Evolutionary conservation across 352 stramenopile species (phyloP), one percentile per base, ranked within the genome.

Genomic region (Phytophthora capsici): DNA sequence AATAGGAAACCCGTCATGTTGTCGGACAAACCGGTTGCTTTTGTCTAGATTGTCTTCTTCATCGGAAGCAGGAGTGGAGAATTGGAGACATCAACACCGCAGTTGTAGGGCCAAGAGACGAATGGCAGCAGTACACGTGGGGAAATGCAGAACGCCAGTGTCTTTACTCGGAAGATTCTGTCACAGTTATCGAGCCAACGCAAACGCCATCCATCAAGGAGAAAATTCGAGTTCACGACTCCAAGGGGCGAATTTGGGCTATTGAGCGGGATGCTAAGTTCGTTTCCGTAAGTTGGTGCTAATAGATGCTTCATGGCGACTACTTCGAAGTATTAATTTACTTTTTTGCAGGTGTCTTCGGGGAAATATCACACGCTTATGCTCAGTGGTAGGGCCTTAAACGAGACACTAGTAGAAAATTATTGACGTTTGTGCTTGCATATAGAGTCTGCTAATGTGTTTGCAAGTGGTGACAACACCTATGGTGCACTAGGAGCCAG

Each of bases 361-460:
- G 83, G 86, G 13, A 89, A 90, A 50, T 89, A 91, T 38, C 86
- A 94, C 53, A 90, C 83, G 3, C 58, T 94, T 10, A 74, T 94
- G 51, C 70, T 92, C 10, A 89, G 77, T 38, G 83, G 83, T 91
- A 62, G 0, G 70, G n/a, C 34, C 26, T 28, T 40, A 13, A 26
- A 13, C 19, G 16, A 0, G 6, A 14, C 14, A n/a, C 2, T 19
- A 2, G 13, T 7, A 3, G 30, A 17, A 55, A 19, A 37, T 57
- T 5, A 9, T 22, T 41, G 36, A 46, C 49, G 14, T 46, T 55
- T 69, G 17, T 8, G 9, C 48, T 8, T 36, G 26, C 19, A 1
- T 53, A n/a, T 50, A 94, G 83, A 94, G 38, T 91, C 83, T n/a
- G 70, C 69, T 17, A 58, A 55, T 5, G 73, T 91, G 34, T 94